These are phyloP conservation scores for Asterella californica DNA, from an alignment of 225 moss, liverwort and hornwort genomes.

Conservation along the genomic window DNA sequence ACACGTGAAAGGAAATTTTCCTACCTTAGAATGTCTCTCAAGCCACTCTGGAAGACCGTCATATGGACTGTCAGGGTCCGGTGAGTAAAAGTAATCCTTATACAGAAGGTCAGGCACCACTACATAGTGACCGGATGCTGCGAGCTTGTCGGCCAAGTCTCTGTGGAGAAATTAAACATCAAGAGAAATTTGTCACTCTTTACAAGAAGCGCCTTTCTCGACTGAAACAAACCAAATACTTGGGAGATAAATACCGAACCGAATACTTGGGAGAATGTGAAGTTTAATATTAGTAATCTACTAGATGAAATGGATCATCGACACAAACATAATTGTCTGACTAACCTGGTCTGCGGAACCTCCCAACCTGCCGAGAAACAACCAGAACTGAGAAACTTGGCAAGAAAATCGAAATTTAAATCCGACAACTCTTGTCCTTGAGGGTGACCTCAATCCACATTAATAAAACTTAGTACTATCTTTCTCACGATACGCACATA, in stretches of 20 bases:
- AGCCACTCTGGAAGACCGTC: constrained; percentile 44
- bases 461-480: too few species aligned
- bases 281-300: background rate
- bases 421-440: too few species aligned
- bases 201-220: background rate
- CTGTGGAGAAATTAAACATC: constrained; percentile 18
- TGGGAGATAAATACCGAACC: background rate
- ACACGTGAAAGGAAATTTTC: background rate
- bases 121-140: constrained; percentile 53
- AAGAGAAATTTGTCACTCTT: background rate
- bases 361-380: constrained; percentile 45
- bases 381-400: too few species aligned
- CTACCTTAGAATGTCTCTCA: constrained; percentile 44
- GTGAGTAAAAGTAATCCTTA: constrained; percentile 35
- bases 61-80: constrained; percentile 33
- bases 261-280: background rate
- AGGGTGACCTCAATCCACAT: too few species aligned
- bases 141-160: constrained; percentile 53
- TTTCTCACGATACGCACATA: too few species aligned
- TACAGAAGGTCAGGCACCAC: constrained; percentile 47
- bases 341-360: constrained; percentile 60
- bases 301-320: background rate
- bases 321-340: background rate
- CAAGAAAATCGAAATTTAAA: too few species aligned
- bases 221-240: background rate